Conservation (phyloP, 1,284 basidiomycete species). For the Ustilago sp. region DNA sequence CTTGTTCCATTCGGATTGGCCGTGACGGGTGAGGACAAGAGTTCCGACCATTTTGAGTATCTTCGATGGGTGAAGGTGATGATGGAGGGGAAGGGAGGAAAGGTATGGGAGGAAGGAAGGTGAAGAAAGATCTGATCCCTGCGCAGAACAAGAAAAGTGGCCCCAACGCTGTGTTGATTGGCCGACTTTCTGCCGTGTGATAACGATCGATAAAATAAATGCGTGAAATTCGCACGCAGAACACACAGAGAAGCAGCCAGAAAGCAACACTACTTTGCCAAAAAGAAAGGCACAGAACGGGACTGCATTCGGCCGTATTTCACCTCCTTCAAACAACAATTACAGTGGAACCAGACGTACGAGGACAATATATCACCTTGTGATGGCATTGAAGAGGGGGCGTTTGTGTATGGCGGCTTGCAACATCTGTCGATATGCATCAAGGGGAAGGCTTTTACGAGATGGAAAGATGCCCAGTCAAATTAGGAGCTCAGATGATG, state of each 20-base stretch:
- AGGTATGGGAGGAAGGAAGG: neutral
- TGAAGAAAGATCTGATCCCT: neutral
- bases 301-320: neutral
- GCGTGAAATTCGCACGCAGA: neutral
- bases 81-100: neutral
- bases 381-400: neutral
- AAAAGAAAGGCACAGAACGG: neutral
- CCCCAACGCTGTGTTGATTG: conserved; percentile 6
- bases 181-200: neutral
- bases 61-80: neutral
- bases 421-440: neutral
- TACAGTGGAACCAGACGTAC: neutral
- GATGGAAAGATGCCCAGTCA: no score
- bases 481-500: no score
- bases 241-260: neutral
- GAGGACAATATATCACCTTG: neutral
- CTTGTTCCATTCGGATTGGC: conserved; percentile 70
- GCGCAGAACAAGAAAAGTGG: neutral
- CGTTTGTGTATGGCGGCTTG: neutral
- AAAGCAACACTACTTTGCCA: neutral
- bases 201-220: neutral
- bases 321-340: neutral
- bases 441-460: no score
- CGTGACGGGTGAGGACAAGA: conserved; percentile 69
- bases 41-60: conserved; percentile 55